Evolutionary conservation across 1,139 yeast genomes (phyloP), one percentile per base, ranked within the genome.

Genomic region (Yamadazyma dushanensis): DNA sequence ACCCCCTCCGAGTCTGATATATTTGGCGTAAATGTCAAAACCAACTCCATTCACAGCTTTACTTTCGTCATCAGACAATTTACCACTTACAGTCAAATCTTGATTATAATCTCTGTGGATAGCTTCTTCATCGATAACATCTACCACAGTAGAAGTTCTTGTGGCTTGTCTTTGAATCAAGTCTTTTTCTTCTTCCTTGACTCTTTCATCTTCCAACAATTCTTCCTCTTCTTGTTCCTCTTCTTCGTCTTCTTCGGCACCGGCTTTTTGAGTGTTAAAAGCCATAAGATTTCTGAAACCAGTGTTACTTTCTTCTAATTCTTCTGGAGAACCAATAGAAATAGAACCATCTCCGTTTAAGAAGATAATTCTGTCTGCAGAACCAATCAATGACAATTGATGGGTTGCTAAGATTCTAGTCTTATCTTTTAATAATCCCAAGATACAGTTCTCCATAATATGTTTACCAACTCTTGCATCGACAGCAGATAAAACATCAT

Each of bases 1-100:
- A 14, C 80, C 86, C 37, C 83, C 73, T 4, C 92, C 94, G 23
- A 72, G 63, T 22, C 61, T 55, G 39, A 85, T 53, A 51, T 83
- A 88, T 32, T 52, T 52, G 37, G 51, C 48, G 50, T 66, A 66
- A 10, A 67, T 60, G 5, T 43, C 40, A 26, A 49, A 48, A 14
- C 52, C 43, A 29, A 63, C 51, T 13, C 65, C 45, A 53, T 61
- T 54, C 67, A 79, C 44, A 73, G 79, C 39, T 56, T 57, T 52
- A 24, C 51, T 53, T 43, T 63, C 69, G 16, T 53, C 57, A 18
- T 51, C 53, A 13, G 63, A 53, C 30, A 67, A 52, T 38, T 46
- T 58, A 25, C 71, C 73, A 36, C 56, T 61, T 4, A 50, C 45
- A 6, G 3, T 19, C 11, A 36, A 33, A 34, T 47, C 49, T 34